phyloP scores from a whole-genome alignment of 2,329 filamentous ascomycete species.

The Penicillium sp. region DNA sequence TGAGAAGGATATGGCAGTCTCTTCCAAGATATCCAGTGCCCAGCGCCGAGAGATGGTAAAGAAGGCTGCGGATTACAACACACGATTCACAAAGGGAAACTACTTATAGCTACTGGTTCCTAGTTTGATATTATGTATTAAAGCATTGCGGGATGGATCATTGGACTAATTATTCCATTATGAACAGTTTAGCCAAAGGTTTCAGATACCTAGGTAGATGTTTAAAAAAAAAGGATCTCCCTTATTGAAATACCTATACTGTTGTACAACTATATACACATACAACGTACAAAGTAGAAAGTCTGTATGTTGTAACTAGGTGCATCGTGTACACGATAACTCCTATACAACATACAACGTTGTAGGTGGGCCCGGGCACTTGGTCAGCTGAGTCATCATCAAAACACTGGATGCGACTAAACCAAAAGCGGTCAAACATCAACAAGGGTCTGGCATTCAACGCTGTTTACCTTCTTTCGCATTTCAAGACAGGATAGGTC shows the following conservation, averaged over 20 bases:
- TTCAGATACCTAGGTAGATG: no score
- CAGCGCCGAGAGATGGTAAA: slow-evolving; percentile 77
- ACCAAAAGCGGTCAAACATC: slow-evolving; percentile 38
- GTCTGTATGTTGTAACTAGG: no score
- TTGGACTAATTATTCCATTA: no score
- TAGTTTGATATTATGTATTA: no score
- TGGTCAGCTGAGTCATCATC: slow-evolving; percentile 15
- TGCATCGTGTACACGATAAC: no score
- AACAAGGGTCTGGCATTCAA: slow-evolving; percentile 30
- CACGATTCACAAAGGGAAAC: slow-evolving; percentile 73
- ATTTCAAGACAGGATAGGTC: background rate
- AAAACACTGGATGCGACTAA: slow-evolving; percentile 22
- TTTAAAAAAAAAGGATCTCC: background rate
- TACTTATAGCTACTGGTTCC: slow-evolving; percentile 43
- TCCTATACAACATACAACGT: no score
- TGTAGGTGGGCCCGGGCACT: no score
- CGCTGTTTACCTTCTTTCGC: slow-evolving; percentile 8
- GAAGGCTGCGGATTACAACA: slow-evolving; percentile 76
- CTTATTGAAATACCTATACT: no score
- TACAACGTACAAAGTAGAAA: no score
- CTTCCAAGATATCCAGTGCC: slow-evolving; percentile 67
- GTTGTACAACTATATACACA: no score
- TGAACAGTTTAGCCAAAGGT: no score
- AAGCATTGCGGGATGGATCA: no score
- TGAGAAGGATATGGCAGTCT: slow-evolving; percentile 88